Evolutionary conservation across 805 yeast species (phyloP).

Genomic region (Jamesozyma piceae): DNA sequence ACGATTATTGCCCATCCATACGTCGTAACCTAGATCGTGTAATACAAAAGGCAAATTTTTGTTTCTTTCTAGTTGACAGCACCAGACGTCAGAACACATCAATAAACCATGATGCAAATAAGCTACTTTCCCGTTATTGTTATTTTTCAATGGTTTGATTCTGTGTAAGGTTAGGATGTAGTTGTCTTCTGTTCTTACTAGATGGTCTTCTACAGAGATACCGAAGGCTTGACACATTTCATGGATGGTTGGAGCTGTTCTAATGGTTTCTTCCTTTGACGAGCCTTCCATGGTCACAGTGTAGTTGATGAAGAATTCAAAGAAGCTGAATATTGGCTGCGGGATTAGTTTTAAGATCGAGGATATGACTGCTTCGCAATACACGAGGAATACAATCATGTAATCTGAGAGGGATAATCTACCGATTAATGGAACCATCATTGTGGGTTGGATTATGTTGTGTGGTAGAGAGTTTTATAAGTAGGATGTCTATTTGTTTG

Average conservation of each 20-base stretch:
- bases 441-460: not conserved
- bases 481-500: too few species aligned
- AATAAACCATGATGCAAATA: slow-evolving; percentile 88
- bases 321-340: slow-evolving; percentile 30
- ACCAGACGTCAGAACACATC: slow-evolving; percentile 83
- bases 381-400: slow-evolving; percentile 40
- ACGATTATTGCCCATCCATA: slow-evolving; percentile 87
- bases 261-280: slow-evolving; percentile 12
- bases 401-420: slow-evolving; percentile 42
- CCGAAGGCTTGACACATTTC: slow-evolving; percentile 64
- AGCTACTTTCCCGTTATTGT: slow-evolving; percentile 41
- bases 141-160: slow-evolving; percentile 35
- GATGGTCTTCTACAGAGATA: slow-evolving; percentile 62
- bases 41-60: slow-evolving; percentile 65
- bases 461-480: too few species aligned
- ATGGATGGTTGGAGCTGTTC: slow-evolving; percentile 42
- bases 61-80: slow-evolving; percentile 38
- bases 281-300: slow-evolving; percentile 15
- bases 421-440: slow-evolving; percentile 5
- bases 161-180: slow-evolving; percentile 71
- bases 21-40: slow-evolving; percentile 80
- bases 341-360: slow-evolving; percentile 41
- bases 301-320: slow-evolving; percentile 25
- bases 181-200: slow-evolving; percentile 69
- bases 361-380: slow-evolving; percentile 41